Base-by-base conservation (phyloP, 2,329 filamentous ascomycete species). In the Chlorencoelia australis region DNA sequence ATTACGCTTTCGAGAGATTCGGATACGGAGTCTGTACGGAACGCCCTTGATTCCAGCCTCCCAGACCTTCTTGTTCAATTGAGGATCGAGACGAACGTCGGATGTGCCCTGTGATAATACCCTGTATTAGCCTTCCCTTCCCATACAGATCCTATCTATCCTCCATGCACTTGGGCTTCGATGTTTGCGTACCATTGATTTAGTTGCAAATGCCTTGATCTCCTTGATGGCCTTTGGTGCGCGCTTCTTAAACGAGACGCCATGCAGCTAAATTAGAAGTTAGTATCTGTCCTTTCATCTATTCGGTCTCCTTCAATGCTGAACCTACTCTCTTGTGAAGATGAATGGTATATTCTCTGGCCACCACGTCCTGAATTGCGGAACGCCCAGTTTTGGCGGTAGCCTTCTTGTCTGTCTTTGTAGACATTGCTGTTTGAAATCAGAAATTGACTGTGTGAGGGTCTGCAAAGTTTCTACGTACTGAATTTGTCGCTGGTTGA, bases 31-130 rank as follows among this genome's bases (percentile, higher is more conserved):
- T 69, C 93, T 82, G 83, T 82, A 96, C 56, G 89, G 86, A 55
- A 95, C 88, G 62, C 91, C 93, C 84, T 96, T 98, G 75, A 98
- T 80, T 68, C 91, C 91, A 63, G 82, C 75, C 73, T 98, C 91
- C 91, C 91, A 98, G 66, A 98, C 89, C 79, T 98, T 96, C 85
- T 98, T 98, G 83, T 98, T 98, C 62, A 98, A 73, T 73, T 91
- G 83, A 62, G 91, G 91, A 78, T 98, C 91, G 63, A 98, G 71
- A 59, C 91, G 91, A 71, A 98, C 91, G 65, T 98, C 91, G 61
- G 75, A 69, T 70, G 91, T 98, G 64, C 89, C 89, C 91, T 98
- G 56, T 42, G 35, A 19, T 44, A 39, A 42, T 33, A 51, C n/a
- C n/a, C n/a, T n/a, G n/a, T n/a, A n/a, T n/a, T n/a, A n/a, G n/a